Conservation (phyloP, 345 rosid species). For the Passiflora organensis region DNA sequence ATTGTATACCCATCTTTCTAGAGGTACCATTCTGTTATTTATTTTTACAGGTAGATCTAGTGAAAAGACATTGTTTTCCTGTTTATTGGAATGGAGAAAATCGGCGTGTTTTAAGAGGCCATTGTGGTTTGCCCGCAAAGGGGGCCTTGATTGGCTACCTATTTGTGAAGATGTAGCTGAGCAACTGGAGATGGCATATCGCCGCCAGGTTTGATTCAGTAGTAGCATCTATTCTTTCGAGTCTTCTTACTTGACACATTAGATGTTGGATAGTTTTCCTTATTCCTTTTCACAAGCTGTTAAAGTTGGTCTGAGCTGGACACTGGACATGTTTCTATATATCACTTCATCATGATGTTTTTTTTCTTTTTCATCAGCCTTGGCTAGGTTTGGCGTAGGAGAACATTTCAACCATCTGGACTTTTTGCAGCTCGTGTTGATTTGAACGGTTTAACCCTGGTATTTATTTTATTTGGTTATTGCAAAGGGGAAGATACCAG, state of each 20-base stretch:
- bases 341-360: background rate
- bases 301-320: background rate
- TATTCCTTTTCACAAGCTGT: conserved; percentile 2
- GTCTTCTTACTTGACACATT: background rate
- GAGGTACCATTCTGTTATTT: background rate
- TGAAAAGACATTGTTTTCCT: conserved; percentile 78
- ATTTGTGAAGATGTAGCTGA: conserved; percentile 88
- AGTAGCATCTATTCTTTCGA: background rate
- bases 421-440: conserved; percentile 96
- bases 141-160: conserved; percentile 93
- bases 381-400: conserved; percentile 87
- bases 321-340: too few species aligned
- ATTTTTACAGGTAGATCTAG: conserved; percentile 77
- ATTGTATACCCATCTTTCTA: background rate
- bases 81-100: conserved; percentile 97
- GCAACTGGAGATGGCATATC: conserved; percentile 82
- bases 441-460: conserved; percentile 75
- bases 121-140: conserved; percentile 96
- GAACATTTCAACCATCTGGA: conserved; percentile 89
- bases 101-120: conserved; percentile 93
- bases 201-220: conserved; percentile 49
- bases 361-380: background rate
- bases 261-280: background rate
- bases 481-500: background rate
- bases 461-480: conserved; percentile 31